These are phyloP conservation scores for Backusella psychrophila DNA, from an alignment of 192 early-diverging fungal species.

Conservation along the genomic window DNA sequence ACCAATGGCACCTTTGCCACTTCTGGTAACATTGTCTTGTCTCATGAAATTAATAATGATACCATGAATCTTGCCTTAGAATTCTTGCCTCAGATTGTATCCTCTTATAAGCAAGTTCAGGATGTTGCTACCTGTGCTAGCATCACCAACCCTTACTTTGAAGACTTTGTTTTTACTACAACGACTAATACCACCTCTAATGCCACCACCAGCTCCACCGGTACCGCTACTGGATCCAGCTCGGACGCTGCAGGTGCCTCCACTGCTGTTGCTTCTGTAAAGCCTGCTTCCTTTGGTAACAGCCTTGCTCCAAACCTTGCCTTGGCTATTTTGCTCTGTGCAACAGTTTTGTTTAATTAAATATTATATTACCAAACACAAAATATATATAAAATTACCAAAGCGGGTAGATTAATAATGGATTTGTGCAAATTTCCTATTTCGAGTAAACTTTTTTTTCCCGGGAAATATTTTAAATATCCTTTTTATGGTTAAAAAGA, in stretches of 20 bases:
- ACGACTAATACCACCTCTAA: neutral
- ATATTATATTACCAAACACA: neutral
- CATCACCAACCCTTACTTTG: conserved; percentile 35
- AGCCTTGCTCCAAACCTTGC: neutral
- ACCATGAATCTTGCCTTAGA: conserved; percentile 35
- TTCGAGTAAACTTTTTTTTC: neutral
- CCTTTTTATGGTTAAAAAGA: neutral
- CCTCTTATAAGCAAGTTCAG: conserved; percentile 26
- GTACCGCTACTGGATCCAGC: neutral
- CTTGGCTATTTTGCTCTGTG: neutral
- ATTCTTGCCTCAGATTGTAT: conserved; percentile 34
- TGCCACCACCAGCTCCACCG: neutral
- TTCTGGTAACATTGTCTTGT: conserved; percentile 32
- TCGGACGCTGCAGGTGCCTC: neutral
- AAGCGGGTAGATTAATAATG: neutral
- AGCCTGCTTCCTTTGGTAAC: neutral
- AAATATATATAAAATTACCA: neutral
- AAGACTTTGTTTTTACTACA: conserved; percentile 12
- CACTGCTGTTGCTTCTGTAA: neutral
- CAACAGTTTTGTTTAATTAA: neutral
- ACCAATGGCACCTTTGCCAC: conserved; percentile 22
- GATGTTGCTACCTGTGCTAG: conserved; percentile 28
- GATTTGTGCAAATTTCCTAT: neutral
- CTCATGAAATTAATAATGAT: conserved; percentile 35
- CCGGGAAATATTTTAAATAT: neutral